These are phyloP conservation scores for Pterulicium gracile DNA, from an alignment of 1,284 basidiomycete genomes.

Conservation along the genomic window DNA sequence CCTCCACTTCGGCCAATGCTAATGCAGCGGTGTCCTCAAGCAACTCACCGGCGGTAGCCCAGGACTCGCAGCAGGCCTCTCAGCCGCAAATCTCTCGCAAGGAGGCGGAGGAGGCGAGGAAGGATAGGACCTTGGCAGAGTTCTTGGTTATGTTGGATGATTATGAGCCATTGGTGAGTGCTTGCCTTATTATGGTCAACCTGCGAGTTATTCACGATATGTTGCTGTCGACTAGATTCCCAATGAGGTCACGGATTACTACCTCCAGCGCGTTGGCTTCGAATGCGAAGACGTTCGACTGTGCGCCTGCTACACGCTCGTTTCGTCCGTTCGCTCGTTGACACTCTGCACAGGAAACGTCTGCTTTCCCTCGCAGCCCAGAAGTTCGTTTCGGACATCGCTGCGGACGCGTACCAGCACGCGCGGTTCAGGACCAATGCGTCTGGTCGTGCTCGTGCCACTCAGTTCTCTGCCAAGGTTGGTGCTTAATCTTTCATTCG, in stretches of 20 bases:
- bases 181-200: background rate
- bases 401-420: conserved; percentile 95
- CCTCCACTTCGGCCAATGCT: conserved; percentile 3
- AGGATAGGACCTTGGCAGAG: conserved; percentile 86
- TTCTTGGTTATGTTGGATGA: conserved; percentile 95
- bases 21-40: conserved; percentile 3
- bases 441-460: conserved; percentile 54
- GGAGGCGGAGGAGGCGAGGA: conserved; percentile 74
- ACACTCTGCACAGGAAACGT: conserved; percentile 61
- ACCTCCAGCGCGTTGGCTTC: conserved; percentile 92
- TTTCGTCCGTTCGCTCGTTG: too few relatives aligned
- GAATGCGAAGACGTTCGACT: conserved; percentile 90
- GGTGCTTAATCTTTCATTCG: conserved; percentile 10
- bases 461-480: conserved; percentile 53
- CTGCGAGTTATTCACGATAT: too few relatives aligned
- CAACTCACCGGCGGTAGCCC: conserved; percentile 19
- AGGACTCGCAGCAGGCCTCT: conserved; percentile 11
- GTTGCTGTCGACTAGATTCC: conserved; percentile 64
- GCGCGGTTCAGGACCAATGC: conserved; percentile 87
- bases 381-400: conserved; percentile 97
- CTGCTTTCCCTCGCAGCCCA: conserved; percentile 93
- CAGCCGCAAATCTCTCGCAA: conserved; percentile 43
- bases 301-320: conserved; percentile 34
- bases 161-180: conserved; percentile 84
- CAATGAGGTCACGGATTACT: conserved; percentile 97